These are phyloP conservation scores for Dichotomocladium elegans DNA, from an alignment of 371 early-diverging fungal species.

Conservation along the genomic window DNA sequence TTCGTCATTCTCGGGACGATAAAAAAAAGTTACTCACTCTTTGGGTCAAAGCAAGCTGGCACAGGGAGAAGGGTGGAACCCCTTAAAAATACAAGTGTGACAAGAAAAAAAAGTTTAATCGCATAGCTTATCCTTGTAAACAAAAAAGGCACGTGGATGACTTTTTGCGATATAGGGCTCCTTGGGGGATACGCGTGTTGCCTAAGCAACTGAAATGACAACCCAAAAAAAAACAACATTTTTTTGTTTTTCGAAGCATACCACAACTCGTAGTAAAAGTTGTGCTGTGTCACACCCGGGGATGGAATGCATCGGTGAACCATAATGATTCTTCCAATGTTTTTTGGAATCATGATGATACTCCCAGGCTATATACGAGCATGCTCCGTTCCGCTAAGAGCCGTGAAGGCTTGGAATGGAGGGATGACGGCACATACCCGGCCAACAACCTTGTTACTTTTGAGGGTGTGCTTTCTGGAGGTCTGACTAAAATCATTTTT, in stretches of 20 bases:
- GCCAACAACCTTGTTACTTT: constrained; percentile 13
- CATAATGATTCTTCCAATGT: constrained; percentile 7
- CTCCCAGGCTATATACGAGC: constrained; percentile 2
- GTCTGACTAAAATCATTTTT: neutral
- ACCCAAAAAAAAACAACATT: constrained; percentile 1
- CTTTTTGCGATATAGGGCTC: neutral
- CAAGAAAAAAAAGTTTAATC: no score
- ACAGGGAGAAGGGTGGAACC: no score
- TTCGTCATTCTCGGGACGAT: no score
- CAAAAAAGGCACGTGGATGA: neutral
- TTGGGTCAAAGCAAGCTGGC: no score
- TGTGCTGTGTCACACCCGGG: neutral
- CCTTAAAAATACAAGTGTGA: no score
- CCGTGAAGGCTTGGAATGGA: constrained; percentile 2
- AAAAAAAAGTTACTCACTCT: no score
- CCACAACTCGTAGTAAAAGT: no score
- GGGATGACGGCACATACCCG: constrained; percentile 12
- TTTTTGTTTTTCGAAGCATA: neutral
- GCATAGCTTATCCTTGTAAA: no score
- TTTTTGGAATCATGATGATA: constrained; percentile 15
- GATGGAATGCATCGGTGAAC: neutral
- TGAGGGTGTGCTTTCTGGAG: constrained; percentile 5
- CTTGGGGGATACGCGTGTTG: neutral
- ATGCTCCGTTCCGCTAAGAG: constrained; percentile 3
- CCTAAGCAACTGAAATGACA: neutral